Evolutionary conservation across 192 early-diverging fungal species (phyloP).

Genomic region (Podila epigama): DNA sequence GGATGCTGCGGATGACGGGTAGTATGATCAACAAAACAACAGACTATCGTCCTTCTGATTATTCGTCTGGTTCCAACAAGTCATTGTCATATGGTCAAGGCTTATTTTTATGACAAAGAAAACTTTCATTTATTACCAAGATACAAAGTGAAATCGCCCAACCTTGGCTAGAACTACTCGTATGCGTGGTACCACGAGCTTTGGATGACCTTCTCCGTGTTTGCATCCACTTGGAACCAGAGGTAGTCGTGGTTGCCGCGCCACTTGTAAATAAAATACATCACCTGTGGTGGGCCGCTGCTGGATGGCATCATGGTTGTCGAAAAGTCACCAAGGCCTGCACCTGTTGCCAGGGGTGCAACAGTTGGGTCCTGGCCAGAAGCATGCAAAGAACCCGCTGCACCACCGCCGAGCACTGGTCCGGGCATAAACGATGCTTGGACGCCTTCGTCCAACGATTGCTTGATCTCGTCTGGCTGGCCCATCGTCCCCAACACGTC

Average conservation of each 20-base stretch:
- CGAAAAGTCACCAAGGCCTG: constrained; percentile 22
- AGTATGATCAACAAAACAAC: too few relatives aligned
- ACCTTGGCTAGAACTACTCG: constrained; percentile 9
- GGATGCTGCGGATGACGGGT: too few relatives aligned
- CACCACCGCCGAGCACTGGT: constrained; percentile 14
- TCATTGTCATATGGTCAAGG: too few relatives aligned
- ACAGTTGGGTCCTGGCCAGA: too few relatives aligned
- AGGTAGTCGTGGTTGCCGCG: constrained; percentile 52
- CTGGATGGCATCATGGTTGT: constrained; percentile 47
- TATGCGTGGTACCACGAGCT: constrained; percentile 48
- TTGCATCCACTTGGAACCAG: constrained; percentile 54
- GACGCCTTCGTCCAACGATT: constrained; percentile 27
- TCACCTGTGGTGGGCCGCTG: constrained; percentile 4
- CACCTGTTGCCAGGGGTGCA: constrained; percentile 9
- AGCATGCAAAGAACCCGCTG: neutral
- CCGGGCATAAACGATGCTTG: constrained; percentile 40
- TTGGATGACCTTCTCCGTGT: constrained; percentile 52
- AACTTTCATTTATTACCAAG: too few relatives aligned
- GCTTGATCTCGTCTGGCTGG: constrained; percentile 57
- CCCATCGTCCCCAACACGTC: constrained; percentile 52
- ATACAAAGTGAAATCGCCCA: too few relatives aligned
- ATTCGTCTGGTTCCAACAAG: too few relatives aligned
- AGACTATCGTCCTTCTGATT: too few relatives aligned
- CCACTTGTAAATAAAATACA: constrained; percentile 51
- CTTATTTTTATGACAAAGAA: too few relatives aligned